A percentile compares a stretch with the other conserved stretches of the same genome.
Evolutionary conservation across 495 filamentous ascomycete genomes (phyloP).

Genomic region (Aspergillus sparsus): DNA sequence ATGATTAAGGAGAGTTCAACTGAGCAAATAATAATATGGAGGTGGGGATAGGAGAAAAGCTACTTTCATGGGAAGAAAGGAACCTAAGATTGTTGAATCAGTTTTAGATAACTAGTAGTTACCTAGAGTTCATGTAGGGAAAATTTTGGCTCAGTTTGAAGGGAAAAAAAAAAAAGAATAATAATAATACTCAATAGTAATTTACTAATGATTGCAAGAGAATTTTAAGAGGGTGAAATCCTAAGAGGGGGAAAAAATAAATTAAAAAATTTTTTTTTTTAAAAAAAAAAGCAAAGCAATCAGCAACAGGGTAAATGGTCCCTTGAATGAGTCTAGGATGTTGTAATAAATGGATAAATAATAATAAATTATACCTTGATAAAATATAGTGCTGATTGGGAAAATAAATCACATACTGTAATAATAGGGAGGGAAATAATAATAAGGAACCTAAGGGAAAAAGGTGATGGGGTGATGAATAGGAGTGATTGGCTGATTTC

Average conservation of each 20-base stretch:
- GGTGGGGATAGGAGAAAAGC: constrained; percentile 14
- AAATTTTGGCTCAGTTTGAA: not conserved
- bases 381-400: constrained; percentile 3
- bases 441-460: not conserved
- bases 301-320: not conserved
- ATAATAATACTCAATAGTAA: not conserved
- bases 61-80: constrained; percentile 6
- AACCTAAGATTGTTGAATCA: constrained; percentile 2
- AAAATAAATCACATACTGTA: not conserved
- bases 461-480: constrained; percentile 4
- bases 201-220: no score
- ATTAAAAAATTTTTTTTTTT: no score
- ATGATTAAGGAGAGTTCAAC: constrained; percentile 27
- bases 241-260: no score
- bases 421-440: constrained; percentile 3
- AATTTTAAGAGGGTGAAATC: no score
- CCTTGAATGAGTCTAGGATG: no score
- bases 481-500: constrained; percentile 1
- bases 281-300: not conserved
- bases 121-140: not conserved
- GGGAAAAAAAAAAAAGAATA: not conserved
- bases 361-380: constrained; percentile 2
- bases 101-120: not conserved
- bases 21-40: constrained; percentile 1
- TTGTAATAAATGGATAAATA: not conserved